These are phyloP conservation scores for Arctium minus DNA, from an alignment of 129 eudicot genomes.

Conservation along the genomic window DNA sequence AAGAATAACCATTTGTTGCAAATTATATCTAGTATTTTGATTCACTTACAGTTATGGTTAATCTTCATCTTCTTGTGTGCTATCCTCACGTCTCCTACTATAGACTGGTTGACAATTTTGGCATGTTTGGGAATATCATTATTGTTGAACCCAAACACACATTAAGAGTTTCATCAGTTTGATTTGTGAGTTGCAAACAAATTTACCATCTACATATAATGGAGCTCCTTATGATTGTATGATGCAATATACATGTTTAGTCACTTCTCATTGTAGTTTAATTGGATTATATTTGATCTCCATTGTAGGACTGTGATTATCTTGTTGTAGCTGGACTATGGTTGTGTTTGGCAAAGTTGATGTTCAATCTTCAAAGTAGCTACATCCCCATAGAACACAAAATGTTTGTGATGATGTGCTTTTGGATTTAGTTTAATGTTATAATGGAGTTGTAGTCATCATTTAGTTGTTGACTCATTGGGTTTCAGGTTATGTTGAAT, in stretches of 20 bases:
- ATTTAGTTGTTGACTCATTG: background rate
- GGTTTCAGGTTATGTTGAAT: background rate
- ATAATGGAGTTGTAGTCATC: background rate
- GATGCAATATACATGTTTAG: background rate
- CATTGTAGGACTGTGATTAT: background rate
- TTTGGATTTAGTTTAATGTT: background rate
- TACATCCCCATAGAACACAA: background rate
- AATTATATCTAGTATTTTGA: no score
- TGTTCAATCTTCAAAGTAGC: background rate
- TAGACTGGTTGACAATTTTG: background rate
- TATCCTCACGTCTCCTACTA: background rate
- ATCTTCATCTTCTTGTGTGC: background rate
- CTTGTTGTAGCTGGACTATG: background rate
- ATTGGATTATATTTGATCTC: background rate
- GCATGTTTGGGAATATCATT: background rate
- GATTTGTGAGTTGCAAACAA: background rate
- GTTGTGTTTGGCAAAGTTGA: background rate
- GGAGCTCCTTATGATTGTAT: background rate
- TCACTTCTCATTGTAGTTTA: background rate
- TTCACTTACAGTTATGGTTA: background rate
- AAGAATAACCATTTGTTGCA: background rate
- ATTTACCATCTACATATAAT: background rate
- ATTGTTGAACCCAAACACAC: background rate
- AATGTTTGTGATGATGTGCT: background rate
- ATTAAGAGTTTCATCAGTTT: background rate